Evolutionary conservation across 1,284 basidiomycete species (phyloP).

Genomic region (Hemileccinum hortonii): DNA sequence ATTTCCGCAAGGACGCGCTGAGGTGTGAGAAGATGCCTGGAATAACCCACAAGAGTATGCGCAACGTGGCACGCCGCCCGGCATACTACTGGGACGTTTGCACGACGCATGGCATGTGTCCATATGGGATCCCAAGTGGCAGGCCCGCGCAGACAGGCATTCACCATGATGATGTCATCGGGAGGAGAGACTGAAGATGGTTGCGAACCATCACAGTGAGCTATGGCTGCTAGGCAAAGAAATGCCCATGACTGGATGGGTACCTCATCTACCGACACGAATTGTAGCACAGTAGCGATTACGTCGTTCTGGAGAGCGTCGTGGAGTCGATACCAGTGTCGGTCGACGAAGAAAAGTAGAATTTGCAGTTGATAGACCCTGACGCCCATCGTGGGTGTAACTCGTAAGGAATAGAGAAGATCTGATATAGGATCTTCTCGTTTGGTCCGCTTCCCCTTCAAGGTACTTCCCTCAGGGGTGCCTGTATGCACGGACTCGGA

Average conservation of each 20-base stretch:
- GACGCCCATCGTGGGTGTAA: conserved; percentile 29
- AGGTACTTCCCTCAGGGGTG: conserved; percentile 21
- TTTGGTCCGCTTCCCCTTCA: conserved; percentile 49
- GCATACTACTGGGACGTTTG: conserved; percentile 62
- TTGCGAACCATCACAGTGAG: conserved; percentile 44
- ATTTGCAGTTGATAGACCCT: conserved; percentile 69
- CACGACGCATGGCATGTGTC: conserved; percentile 77
- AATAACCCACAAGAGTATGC: conserved; percentile 48
- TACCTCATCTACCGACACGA: conserved; percentile 65
- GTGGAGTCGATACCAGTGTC: conserved; percentile 67
- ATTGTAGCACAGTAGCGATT: conserved; percentile 52
- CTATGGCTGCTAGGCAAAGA: conserved; percentile 71
- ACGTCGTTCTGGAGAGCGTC: conserved; percentile 56
- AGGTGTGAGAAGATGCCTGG: conserved; percentile 47
- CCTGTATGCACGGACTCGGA: conserved; percentile 57
- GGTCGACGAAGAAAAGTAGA: conserved; percentile 81
- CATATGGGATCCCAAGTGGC: conserved; percentile 75
- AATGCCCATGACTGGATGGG: conserved; percentile 80
- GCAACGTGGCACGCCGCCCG: conserved; percentile 83
- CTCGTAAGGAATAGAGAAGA: conserved; percentile 54
- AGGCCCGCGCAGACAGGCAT: conserved; percentile 17
- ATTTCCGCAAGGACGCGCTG: conserved; percentile 67
- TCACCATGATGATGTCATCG: neutral
- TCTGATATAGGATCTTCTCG: conserved; percentile 59
- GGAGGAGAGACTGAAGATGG: conserved; percentile 7